Base-by-base conservation (phyloP, 169 alveolate species). In the Cryptosporidium bovis region DNA sequence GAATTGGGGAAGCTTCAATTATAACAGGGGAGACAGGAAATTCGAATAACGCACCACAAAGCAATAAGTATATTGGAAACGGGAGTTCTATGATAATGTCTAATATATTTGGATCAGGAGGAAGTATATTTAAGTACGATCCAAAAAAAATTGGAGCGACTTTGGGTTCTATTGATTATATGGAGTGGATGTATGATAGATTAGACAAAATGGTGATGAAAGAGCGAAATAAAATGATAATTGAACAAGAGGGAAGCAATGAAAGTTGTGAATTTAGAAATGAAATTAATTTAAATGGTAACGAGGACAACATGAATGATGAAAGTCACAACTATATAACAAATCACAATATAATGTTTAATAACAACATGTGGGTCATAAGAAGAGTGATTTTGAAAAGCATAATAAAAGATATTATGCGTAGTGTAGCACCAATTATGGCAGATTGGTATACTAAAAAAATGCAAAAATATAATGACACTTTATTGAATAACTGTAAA, bases 381-480 rank as follows among this genome's bases (percentile, higher is more conserved):
- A 69, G 51, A 34, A 64, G 83, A 69, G 40, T 24, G 56, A 69
- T 69, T 5, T 16, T 69, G 16, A 66, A 46, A 10, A 51, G 53
- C 56, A 50, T 69, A 69, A 46, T 69, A 64, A 69, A 16, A 24
- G 83, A 69, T 20, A 51, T 69, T 29, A 51, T 53, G 40, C 83
- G 83, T 31, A 33, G 67, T 24, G 10, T 53, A 8, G 51, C 83
- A 53, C 50, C 56, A 48, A 53, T 53, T 53, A 69, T 69, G 67
- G 24, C 83, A 53, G 66, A 69, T 51, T 69, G 83, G 83, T 69
- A 69, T 51, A 69, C 68, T 24, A 69, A 69, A 56, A 69, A 69
- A 69, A 53, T 66, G 51, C 65, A 51, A 53, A 69, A 69, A 51
- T 46, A 31, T 2, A 69, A 69, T 51, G 83, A 69, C 44, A 53